Conservation (phyloP, 768 basidiomycete genomes). For the Pisolithus sp. region DNA sequence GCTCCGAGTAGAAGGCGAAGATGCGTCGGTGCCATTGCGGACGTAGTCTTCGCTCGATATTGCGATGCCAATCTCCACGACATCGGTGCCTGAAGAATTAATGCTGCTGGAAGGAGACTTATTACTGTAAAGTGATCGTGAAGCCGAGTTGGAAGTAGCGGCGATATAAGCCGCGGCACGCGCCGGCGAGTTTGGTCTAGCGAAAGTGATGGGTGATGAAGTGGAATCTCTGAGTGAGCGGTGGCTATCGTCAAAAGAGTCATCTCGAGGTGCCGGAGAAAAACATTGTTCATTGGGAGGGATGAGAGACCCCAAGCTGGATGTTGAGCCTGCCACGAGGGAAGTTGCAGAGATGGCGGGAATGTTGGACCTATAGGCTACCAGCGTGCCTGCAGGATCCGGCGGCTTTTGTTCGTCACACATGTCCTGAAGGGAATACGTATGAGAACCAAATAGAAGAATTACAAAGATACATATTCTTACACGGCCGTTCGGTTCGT, state of each 20-base stretch:
- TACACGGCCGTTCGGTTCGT: constrained; percentile 10
- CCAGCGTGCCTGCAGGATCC: background rate
- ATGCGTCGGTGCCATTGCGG: constrained; percentile 2
- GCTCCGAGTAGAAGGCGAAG: constrained; percentile 3
- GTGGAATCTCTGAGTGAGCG: background rate
- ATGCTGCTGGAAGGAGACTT: constrained; percentile 2
- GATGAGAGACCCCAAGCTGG: constrained; percentile 25
- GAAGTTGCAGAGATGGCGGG: constrained; percentile 9
- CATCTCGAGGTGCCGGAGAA: constrained; percentile 8
- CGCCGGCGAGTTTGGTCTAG: background rate
- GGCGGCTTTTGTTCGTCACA: constrained; percentile 1
- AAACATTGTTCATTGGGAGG: constrained; percentile 22
- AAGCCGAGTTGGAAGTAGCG: background rate
- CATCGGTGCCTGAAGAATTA: background rate
- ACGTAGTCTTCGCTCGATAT: constrained; percentile 1
- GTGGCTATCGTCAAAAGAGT: constrained; percentile 3
- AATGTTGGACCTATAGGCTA: background rate
- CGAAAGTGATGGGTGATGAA: constrained; percentile 8
- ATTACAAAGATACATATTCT: background rate
- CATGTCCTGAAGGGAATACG: constrained; percentile 5
- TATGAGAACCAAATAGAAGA: background rate
- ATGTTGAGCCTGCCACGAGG: constrained; percentile 19
- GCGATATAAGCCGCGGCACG: background rate
- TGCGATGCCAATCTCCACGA: constrained; percentile 1
- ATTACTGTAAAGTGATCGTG: constrained; percentile 6